These are phyloP conservation scores for Aspergillus coremiiformis DNA, from an alignment of 495 filamentous ascomycete species.

Conservation along the genomic window DNA sequence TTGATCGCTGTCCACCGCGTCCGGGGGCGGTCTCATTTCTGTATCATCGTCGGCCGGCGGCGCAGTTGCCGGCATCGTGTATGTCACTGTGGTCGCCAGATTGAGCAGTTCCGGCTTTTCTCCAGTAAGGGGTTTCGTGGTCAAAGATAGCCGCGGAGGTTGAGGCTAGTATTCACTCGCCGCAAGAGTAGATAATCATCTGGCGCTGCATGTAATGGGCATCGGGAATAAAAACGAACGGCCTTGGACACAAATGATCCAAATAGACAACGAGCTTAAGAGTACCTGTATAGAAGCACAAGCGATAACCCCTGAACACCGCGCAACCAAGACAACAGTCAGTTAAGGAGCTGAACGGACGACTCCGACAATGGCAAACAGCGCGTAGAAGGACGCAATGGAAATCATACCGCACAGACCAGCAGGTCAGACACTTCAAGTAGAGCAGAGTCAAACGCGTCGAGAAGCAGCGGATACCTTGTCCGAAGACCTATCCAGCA, in stretches of 20 bases:
- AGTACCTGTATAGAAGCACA: slow-evolving; percentile 7
- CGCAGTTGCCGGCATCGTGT: slow-evolving; percentile 44
- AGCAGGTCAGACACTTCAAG: slow-evolving; percentile 7
- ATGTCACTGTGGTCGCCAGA: slow-evolving; percentile 41
- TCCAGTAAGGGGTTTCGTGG: slow-evolving; percentile 5
- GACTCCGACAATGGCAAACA: slow-evolving; percentile 11
- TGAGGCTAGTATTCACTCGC: slow-evolving; percentile 19
- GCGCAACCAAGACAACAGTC: slow-evolving; percentile 3
- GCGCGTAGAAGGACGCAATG: slow-evolving; percentile 16
- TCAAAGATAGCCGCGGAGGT: slow-evolving; percentile 11
- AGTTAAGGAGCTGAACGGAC: slow-evolving; percentile 7
- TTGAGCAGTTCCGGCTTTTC: slow-evolving; percentile 18
- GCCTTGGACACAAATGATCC: slow-evolving; percentile 11
- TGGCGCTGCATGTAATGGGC: slow-evolving; percentile 18
- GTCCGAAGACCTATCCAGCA: slow-evolving; percentile 23
- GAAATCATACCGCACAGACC: slow-evolving; percentile 20
- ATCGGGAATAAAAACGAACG: slow-evolving; percentile 20
- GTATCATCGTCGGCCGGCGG: slow-evolving; percentile 37
- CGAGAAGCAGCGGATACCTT: slow-evolving; percentile 25
- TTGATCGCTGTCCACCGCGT: slow-evolving; percentile 41
- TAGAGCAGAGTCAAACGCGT: slow-evolving; percentile 29
- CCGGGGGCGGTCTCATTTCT: slow-evolving; percentile 28
- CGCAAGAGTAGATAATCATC: slow-evolving; percentile 21
- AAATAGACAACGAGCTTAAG: background rate
- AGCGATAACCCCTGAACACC: background rate